phyloP scores from a whole-genome alignment of 1,284 basidiomycete genomes.

The Ceratobasidium sp. region DNA sequence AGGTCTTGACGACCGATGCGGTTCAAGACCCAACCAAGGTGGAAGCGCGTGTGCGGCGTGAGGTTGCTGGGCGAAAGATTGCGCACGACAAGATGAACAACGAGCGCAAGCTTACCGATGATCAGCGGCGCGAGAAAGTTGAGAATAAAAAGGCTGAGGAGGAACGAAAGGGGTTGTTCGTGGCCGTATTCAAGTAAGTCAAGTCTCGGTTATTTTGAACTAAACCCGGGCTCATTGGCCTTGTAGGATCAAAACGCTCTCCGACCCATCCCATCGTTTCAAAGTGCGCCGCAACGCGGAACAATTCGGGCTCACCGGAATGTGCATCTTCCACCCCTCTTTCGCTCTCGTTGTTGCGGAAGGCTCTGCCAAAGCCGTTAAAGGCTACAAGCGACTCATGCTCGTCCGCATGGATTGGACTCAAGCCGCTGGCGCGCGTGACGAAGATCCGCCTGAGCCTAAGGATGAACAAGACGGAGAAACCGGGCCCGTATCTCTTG shows the following conservation, averaged over 20 bases:
- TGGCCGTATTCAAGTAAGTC: slow-evolving; percentile 89
- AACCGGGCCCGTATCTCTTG: slow-evolving; percentile 68
- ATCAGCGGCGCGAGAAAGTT: slow-evolving; percentile 87
- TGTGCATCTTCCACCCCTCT: slow-evolving; percentile 88
- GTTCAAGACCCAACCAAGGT: slow-evolving; percentile 98
- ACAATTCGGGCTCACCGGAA: slow-evolving; percentile 87
- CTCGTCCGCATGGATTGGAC: slow-evolving; percentile 93
- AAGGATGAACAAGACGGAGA: slow-evolving; percentile 61
- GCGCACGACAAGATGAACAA: slow-evolving; percentile 93
- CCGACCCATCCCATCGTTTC: slow-evolving; percentile 94
- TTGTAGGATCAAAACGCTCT: slow-evolving; percentile 83
- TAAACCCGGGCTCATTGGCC: slow-evolving; percentile 3
- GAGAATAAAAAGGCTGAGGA: slow-evolving; percentile 87
- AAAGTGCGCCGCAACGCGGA: slow-evolving; percentile 97
- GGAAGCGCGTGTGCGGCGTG: slow-evolving; percentile 92
- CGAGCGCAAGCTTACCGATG: slow-evolving; percentile 90
- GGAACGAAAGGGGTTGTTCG: slow-evolving; percentile 88
- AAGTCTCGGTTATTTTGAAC: slow-evolving; percentile 36
- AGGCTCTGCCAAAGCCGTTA: slow-evolving; percentile 87
- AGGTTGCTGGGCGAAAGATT: slow-evolving; percentile 91
- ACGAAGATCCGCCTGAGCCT: slow-evolving; percentile 74
- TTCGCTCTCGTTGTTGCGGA: slow-evolving; percentile 96
- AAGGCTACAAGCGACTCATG: slow-evolving; percentile 92
- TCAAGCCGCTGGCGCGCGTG: slow-evolving; percentile 85
- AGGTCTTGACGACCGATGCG: slow-evolving; percentile 95